phyloP scores from a whole-genome alignment of 257 asterid species.

The Solanum pinnatisectum region DNA sequence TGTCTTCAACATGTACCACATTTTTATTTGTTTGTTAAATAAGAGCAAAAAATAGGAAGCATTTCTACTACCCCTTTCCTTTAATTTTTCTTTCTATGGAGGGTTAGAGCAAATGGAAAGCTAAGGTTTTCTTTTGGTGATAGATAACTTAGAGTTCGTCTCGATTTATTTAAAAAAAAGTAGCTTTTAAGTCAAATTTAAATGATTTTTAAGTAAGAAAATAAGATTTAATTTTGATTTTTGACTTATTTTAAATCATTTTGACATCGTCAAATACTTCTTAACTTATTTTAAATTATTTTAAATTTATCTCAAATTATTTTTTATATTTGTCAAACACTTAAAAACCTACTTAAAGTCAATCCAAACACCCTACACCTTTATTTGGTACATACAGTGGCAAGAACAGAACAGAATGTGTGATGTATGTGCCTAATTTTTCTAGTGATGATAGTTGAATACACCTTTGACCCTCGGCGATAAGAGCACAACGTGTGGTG shows the following conservation, averaged over 20 bases:
- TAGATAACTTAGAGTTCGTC: no score
- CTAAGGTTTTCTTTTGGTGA: neutral
- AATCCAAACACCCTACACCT: neutral
- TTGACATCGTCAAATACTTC: no score
- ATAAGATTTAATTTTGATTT: no score
- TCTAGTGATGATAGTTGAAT: neutral
- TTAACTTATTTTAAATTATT: no score
- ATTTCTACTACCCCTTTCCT: neutral
- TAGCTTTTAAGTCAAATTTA: neutral
- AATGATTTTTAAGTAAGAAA: no score
- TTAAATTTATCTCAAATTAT: no score
- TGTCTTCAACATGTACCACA: slow-evolving; percentile 16
- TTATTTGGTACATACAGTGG: neutral
- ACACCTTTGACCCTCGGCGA: neutral
- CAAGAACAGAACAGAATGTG: neutral
- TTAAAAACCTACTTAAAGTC: neutral
- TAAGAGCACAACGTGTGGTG: no score
- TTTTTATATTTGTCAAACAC: no score
- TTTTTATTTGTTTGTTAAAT: slow-evolving; percentile 28
- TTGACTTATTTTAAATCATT: no score
- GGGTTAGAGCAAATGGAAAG: neutral
- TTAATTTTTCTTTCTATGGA: neutral
- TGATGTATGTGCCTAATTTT: neutral
- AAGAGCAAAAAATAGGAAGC: slow-evolving; percentile 10
- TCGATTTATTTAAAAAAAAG: no score